Evolutionary conservation across 1,139 yeast genomes (phyloP), one percentile per base, ranked within the genome.

Genomic region (Magnusiomyces sp.): DNA sequence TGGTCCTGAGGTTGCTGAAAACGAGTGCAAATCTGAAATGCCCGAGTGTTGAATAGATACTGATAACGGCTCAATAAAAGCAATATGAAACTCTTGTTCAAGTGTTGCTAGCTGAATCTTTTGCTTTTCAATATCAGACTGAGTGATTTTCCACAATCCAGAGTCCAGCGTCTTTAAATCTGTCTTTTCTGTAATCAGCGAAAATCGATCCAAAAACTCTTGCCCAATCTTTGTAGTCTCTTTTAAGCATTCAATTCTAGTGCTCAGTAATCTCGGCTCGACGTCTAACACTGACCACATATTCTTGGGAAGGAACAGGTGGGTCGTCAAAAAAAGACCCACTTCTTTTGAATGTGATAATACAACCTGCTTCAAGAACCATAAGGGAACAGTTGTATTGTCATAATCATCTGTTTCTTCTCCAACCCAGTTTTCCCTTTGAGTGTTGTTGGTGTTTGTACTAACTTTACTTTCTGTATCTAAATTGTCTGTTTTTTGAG

Each of bases 311-410:
- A 61, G 38, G 42, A 57, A 58, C 37, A 61, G 45, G 31, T 50
- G 51, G 17, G 49, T 49, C 17, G 58, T 54, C 14, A 61, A 43
- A 42, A 50, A 58, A 10, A 59, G 56, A 2, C 64, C 64, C 6
- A 52, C 53, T 2, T 55, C 49, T 46, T 53, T 53, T 13, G 56
- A 47, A 31, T 57, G 56, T 2, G 60, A 56, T 16, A 43, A 47
- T 6, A 58, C 46, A n/a, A 59, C 54, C 41, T 54, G 61, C 7
- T 55, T 52, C 38, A 59, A 47, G 36, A 59, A 58, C 63, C 63
- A 59, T 44, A 52, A 47, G 2, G 60, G 53, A 7, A 51, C 46
- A 16, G 27, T 39, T 29, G n/a, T n/a, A n/a, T n/a, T n/a, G n/a
- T n/a, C n/a, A n/a, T n/a, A n/a, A n/a, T n/a, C n/a, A n/a, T n/a